Base-by-base conservation (phyloP, 2,329 filamentous ascomycete species). In the Didymosphaeria variabile region DNA sequence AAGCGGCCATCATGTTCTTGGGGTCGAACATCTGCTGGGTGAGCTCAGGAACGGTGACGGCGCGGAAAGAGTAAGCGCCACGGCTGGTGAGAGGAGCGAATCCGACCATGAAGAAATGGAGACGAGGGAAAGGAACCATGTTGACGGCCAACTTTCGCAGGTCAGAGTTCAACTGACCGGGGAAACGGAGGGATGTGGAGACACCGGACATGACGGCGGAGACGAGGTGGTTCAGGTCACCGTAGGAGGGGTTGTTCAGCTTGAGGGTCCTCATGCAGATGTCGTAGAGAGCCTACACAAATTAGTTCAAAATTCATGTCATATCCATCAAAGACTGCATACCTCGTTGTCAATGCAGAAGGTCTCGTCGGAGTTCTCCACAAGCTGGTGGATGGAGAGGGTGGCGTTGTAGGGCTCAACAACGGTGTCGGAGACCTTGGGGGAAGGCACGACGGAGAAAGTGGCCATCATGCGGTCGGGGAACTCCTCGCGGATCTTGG, bases 1-100 rank as follows among this genome's bases (percentile, higher is more conserved):
- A 96, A 70, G 95, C 95, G 85, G 95, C 95, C 95, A 99, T 99
- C 94, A 99, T 99, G 91, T 99, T 99, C 93, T 98, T 99, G 79
- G 95, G 94, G 87, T 99, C 95, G 87, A 97, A 99, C 93, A 99
- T 98, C 85, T 99, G 95, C 87, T 99, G 95, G 77, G 95, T 98
- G 82, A 99, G 89, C 88, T 99, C 95, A 61, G 95, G 94, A 65
- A 99, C 95, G 78, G 91, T 94, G 82, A 98, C 91, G 72, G 95
- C 94, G 80, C 95, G 95, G 94, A 98, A 99, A 74, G 92, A 93
- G 88, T 96, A 84, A 72, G 94, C 91, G 76, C 90, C 90, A 82
- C 91, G 90, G 84, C 93, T 97, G 82, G 95, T 99, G 78, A 99
- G 89, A 80, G 95, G 95, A 83, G 95, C 94, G 82, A 99, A 99